A percentile compares a stretch with the other conserved stretches of the same genome.
Evolutionary conservation across 768 basidiomycete genomes (phyloP).

Genomic region (Clavaria fumosa): DNA sequence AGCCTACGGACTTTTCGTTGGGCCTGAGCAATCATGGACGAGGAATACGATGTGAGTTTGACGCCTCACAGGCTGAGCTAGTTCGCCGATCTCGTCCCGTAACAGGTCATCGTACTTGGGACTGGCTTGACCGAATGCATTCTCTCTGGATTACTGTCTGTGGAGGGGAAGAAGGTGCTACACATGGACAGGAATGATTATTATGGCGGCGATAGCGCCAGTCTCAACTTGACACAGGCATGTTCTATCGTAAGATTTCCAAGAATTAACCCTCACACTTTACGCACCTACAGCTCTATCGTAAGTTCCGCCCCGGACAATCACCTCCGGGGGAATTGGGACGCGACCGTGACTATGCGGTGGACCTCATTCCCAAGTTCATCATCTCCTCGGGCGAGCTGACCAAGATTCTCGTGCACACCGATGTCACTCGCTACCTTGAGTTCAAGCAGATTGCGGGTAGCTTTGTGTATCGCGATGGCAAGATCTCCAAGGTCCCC

Average conservation of each 20-base stretch:
- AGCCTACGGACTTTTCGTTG: no score
- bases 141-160: constrained; percentile 93
- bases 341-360: constrained; percentile 93
- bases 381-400: constrained; percentile 97
- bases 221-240: constrained; percentile 94
- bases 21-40: constrained; percentile 92
- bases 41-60: constrained; percentile 81
- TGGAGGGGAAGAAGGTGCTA: constrained; percentile 98
- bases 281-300: constrained; percentile 61
- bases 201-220: constrained; percentile 95
- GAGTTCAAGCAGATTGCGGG: constrained; percentile 99
- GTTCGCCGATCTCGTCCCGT: constrained; percentile 8
- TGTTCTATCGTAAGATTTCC: constrained; percentile 2
- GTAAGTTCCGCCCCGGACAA: constrained; percentile 79
- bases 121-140: constrained; percentile 98
- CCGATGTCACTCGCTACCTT: constrained; percentile 95
- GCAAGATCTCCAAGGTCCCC: constrained; percentile 93
- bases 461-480: constrained; percentile 94
- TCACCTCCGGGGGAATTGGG: constrained; percentile 73
- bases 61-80: no score
- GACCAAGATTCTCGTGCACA: constrained; percentile 96
- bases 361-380: constrained; percentile 98
- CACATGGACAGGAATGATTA: constrained; percentile 99
- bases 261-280: not conserved
- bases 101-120: constrained; percentile 78